These are phyloP conservation scores for Aspergillus neotritici DNA, from an alignment of 2,329 filamentous ascomycete species.

Conservation along the genomic window DNA sequence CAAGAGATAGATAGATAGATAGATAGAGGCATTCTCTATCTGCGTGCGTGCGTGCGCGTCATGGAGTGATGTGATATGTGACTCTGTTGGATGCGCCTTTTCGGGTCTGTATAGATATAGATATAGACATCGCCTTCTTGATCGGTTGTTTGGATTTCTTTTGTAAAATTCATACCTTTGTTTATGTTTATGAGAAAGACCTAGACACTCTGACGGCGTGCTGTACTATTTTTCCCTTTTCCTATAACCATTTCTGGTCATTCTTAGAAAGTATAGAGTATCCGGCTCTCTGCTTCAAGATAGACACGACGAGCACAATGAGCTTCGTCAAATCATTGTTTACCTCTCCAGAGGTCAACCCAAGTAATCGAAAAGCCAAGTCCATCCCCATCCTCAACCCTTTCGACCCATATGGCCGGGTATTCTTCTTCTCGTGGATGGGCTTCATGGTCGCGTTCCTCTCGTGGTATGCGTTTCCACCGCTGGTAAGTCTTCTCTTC, in stretches of 20 bases:
- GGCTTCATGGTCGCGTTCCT: slow-evolving; percentile 84
- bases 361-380: slow-evolving; percentile 74
- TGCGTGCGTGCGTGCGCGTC: too few species aligned
- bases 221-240: not conserved
- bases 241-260: not conserved
- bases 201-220: not conserved
- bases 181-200: slow-evolving; percentile 10
- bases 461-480: slow-evolving; percentile 87
- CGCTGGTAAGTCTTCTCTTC: slow-evolving; percentile 54
- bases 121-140: not conserved
- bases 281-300: not conserved
- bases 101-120: not conserved
- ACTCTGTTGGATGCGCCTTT: not conserved
- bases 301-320: slow-evolving; percentile 9
- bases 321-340: slow-evolving; percentile 25
- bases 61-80: too few species aligned
- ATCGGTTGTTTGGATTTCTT: not conserved
- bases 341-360: slow-evolving; percentile 66
- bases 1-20: too few species aligned
- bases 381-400: slow-evolving; percentile 75
- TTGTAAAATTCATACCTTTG: not conserved
- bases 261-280: not conserved
- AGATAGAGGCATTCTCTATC: too few species aligned
- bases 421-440: slow-evolving; percentile 86
- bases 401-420: slow-evolving; percentile 71